Base-by-base conservation (phyloP, 768 basidiomycete genomes). In the Mycena metata region DNA sequence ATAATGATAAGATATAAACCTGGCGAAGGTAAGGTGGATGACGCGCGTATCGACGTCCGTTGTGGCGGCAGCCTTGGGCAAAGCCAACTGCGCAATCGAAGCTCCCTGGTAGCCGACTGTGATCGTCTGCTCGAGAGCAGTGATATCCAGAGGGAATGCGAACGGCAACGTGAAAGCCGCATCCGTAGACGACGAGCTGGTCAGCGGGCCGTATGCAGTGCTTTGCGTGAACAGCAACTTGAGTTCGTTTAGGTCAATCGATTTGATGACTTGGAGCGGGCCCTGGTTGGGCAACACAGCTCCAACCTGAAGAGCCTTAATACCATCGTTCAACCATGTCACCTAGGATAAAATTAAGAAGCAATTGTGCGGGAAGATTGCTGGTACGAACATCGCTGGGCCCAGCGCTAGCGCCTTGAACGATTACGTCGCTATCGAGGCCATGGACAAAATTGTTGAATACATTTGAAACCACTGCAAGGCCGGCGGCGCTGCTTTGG, bases 381-480 rank as follows among this genome's bases (percentile, higher is more conserved):
- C 35, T 10, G 33, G 10, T 41, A 73, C 84, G 54, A 73, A 91
- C 91, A 68, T 86, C 86, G 57, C 80, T 79, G 1, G 89, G 82
- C 16, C 88, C 88, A 5, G 89, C 90, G 63, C 84, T 83, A 36
- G 84, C 82, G 16, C 91, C 91, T 30, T 85, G 82, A 11, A 93
- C 90, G 19, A 80, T 74, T 21, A 92, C 84, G 64, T 84, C 76
- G 68, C 88, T 91, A 73, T 90, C 84, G 73, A 87, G 79, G 2
- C 91, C 91, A 42, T 90, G 89, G 0, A 93, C 83, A 74, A 91
- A 93, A 56, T 86, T 88, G 70, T 91, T 92, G 81, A 93, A 93
- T 36, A 93, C 82, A 13, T 79, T 75, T 0, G 91, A 92, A 9
- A 93, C 87, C 1, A 81, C 81, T 1, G 83, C 83, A 45, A 92